Conservation (phyloP, 2,329 filamentous ascomycete species). For the Aspergillus awamori region DNA sequence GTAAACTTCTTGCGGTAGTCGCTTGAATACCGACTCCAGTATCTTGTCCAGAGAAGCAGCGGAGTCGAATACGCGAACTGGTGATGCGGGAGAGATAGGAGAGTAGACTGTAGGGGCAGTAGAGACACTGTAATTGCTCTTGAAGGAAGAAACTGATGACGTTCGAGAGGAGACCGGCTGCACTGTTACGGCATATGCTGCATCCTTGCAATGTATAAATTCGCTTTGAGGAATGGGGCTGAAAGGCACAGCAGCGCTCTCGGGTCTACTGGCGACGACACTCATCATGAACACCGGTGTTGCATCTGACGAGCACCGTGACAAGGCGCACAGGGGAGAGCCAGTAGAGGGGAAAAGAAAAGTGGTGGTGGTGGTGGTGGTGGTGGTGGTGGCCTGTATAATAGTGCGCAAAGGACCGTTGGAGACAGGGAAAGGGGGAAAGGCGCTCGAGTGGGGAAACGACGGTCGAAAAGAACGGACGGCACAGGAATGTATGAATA, state of each 20-base stretch:
- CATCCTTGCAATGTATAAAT: conserved; percentile 32
- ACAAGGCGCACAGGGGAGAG: conserved; percentile 6
- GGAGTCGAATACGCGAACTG: conserved; percentile 43
- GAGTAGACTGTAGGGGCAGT: conserved; percentile 44
- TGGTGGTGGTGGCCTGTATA: not conserved
- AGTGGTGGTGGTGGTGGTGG: not conserved
- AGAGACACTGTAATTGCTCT: conserved; percentile 41
- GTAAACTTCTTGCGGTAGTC: conserved; percentile 57
- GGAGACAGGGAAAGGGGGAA: conserved; percentile 16
- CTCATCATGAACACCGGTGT: conserved; percentile 37
- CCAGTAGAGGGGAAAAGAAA: not conserved
- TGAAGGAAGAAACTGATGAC: conserved; percentile 42
- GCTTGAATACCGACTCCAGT: conserved; percentile 43
- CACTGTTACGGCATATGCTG: conserved; percentile 32
- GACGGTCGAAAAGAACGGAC: conserved; percentile 8
- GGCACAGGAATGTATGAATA: conserved; percentile 4
- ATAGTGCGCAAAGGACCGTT: conserved; percentile 13
- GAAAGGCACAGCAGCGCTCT: conserved; percentile 38
- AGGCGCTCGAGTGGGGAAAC: conserved; percentile 14
- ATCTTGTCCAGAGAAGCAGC: conserved; percentile 40
- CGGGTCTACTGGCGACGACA: conserved; percentile 44
- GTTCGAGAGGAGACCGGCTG: conserved; percentile 36
- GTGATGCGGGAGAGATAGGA: conserved; percentile 39
- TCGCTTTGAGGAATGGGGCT: conserved; percentile 30
- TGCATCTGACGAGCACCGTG: conserved; percentile 21